Percentiles rank a stretch among this genome's conserved stretches.
Conservation (phyloP, 2,329 filamentous ascomycete genomes). For the Teratosphaeria viscida region DNA sequence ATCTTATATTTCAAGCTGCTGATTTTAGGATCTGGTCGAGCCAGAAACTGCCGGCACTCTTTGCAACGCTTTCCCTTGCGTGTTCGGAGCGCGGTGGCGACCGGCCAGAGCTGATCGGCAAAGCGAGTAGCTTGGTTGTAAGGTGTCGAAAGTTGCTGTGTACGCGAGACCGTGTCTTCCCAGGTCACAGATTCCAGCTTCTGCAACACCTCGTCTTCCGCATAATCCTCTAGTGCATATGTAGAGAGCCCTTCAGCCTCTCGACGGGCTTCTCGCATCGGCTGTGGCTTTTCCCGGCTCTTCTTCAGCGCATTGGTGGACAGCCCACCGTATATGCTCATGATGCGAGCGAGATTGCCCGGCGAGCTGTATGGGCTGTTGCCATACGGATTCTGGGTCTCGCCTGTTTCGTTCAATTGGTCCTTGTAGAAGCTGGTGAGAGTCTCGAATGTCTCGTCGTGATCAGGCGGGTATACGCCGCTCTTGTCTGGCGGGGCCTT, state of each 20-base stretch:
- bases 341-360: conserved; percentile 72
- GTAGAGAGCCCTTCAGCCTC: conserved; percentile 58
- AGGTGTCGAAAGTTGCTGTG: conserved; percentile 42
- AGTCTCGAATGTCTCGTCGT: conserved; percentile 62
- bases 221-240: conserved; percentile 28
- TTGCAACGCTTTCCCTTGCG: conserved; percentile 92
- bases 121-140: conserved; percentile 48
- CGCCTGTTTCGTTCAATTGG: conserved; percentile 59
- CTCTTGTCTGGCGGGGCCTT: conserved; percentile 28
- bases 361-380: conserved; percentile 60
- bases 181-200: conserved; percentile 50
- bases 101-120: conserved; percentile 64
- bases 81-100: conserved; percentile 73
- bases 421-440: conserved; percentile 72
- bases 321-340: conserved; percentile 72
- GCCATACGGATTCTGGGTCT: conserved; percentile 37
- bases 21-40: conserved; percentile 86
- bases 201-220: conserved; percentile 48
- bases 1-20: conserved; percentile 86
- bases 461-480: conserved; percentile 40
- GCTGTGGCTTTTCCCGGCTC: conserved; percentile 53
- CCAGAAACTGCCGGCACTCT: conserved; percentile 85
- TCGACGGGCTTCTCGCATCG: conserved; percentile 71
- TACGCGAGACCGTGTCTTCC: conserved; percentile 40
- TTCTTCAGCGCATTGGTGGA: conserved; percentile 51